These are phyloP conservation scores for Inonotus hispidus DNA, from an alignment of 1,284 basidiomycete species.

Conservation along the genomic window DNA sequence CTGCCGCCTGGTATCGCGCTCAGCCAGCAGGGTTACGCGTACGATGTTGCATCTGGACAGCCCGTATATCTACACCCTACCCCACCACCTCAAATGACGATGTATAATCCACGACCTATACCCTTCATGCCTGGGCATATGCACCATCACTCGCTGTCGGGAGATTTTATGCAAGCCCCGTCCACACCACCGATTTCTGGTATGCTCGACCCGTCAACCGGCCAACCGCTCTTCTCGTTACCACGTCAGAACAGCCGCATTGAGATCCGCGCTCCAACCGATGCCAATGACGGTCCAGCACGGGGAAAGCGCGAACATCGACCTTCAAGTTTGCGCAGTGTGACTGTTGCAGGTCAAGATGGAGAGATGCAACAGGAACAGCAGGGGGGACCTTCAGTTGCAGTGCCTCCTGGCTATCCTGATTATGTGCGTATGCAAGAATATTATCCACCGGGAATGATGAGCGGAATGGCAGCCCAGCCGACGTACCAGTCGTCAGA, in stretches of 20 bases:
- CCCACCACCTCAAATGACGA: conserved; percentile 35
- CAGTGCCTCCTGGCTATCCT: background rate
- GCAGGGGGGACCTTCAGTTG: background rate
- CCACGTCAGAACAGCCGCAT: conserved; percentile 61
- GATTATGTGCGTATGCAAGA: conserved; percentile 3
- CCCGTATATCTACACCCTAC: conserved; percentile 63
- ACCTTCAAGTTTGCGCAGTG: conserved; percentile 31
- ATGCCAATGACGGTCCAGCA: conserved; percentile 24
- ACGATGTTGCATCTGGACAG: conserved; percentile 72
- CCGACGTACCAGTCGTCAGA: conserved; percentile 17
- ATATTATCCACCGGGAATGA: conserved; percentile 4
- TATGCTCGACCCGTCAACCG: conserved; percentile 57
- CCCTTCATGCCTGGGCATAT: conserved; percentile 52
- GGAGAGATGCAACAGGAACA: background rate
- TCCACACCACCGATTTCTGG: conserved; percentile 51
- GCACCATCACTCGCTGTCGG: conserved; percentile 51
- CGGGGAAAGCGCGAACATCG: conserved; percentile 30
- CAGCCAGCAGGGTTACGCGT: conserved; percentile 68
- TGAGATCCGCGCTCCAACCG: conserved; percentile 66
- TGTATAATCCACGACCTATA: conserved; percentile 61
- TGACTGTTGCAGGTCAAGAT: conserved; percentile 9
- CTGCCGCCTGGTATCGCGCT: conserved; percentile 72
- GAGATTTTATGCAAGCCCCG: conserved; percentile 53
- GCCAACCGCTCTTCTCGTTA: conserved; percentile 62
- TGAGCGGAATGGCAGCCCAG: background rate